Evolutionary conservation across 164 flowering plant genomes (phyloP).

Genomic region (Euptelea pleiosperma): DNA sequence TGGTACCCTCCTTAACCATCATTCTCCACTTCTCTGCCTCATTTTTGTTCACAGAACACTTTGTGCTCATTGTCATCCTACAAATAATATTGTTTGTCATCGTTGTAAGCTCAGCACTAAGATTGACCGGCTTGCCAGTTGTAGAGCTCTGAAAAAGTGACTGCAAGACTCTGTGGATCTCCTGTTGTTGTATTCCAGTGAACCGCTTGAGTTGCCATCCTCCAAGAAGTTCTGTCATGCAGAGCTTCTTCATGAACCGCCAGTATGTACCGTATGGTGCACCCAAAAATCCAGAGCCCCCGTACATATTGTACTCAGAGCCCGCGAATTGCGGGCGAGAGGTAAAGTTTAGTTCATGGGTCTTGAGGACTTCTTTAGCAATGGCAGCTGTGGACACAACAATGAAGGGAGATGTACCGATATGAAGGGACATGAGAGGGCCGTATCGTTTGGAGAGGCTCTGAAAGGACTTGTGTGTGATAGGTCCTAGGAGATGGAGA

Average conservation of each 20-base stretch:
- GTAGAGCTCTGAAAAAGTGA: conserved; percentile 10
- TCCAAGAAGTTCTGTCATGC: conserved; percentile 40
- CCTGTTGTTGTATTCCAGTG: conserved; percentile 19
- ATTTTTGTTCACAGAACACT: conserved; percentile 22
- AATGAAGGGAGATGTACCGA: conserved; percentile 31
- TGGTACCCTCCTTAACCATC: conserved; percentile 25
- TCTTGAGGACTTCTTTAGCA: conserved; percentile 44
- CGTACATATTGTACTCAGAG: conserved; percentile 30
- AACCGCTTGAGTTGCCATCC: conserved; percentile 20
- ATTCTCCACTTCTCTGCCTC: conserved; percentile 29
- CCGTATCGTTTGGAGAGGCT: conserved; percentile 35
- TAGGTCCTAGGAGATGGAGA: conserved; percentile 36
- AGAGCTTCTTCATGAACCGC: conserved; percentile 52
- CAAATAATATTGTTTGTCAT: conserved; percentile 27
- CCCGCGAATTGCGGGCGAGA: conserved; percentile 24
- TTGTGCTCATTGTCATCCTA: conserved; percentile 29
- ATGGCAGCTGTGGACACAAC: conserved; percentile 39
- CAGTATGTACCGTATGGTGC: conserved; percentile 46
- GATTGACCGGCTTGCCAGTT: conserved; percentile 14
- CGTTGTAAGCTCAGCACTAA: conserved; percentile 21
- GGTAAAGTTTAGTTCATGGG: conserved; percentile 33
- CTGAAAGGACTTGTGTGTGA: conserved; percentile 39
- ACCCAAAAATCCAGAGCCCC: conserved; percentile 27
- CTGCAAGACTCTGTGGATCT: conserved; percentile 21
- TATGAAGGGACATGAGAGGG: conserved; percentile 29